phyloP scores from a whole-genome alignment of 257 asterid species.

The Linderniella brevidens region DNA sequence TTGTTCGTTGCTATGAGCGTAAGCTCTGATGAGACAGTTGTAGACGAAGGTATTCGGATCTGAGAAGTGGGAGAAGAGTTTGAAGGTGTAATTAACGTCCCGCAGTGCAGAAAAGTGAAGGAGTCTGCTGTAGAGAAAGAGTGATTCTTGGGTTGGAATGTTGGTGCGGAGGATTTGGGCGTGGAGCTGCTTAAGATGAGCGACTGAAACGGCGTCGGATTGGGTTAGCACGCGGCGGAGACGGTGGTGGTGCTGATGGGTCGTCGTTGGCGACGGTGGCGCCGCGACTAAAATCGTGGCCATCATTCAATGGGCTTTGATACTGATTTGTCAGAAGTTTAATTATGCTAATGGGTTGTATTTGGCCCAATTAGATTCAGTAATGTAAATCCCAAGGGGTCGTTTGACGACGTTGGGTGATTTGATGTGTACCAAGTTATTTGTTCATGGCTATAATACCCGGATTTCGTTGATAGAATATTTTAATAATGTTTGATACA shows the following conservation, averaged over 20 bases:
- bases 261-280: slow-evolving; percentile 14
- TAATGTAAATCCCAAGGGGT: too few relatives aligned
- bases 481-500: too few relatives aligned
- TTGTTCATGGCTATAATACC: too few relatives aligned
- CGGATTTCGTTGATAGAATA: too few relatives aligned
- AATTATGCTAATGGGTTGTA: too few relatives aligned
- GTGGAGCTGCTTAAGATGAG: slow-evolving; percentile 56
- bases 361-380: too few relatives aligned
- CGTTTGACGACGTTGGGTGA: too few relatives aligned
- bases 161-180: slow-evolving; percentile 39
- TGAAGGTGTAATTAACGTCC: slow-evolving; percentile 30
- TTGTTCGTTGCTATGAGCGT: slow-evolving; percentile 32
- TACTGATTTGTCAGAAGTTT: too few relatives aligned
- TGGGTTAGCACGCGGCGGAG: slow-evolving; percentile 27
- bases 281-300: slow-evolving; percentile 18
- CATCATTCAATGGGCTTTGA: slow-evolving; percentile 10
- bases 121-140: slow-evolving; percentile 30
- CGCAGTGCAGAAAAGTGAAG: slow-evolving; percentile 32
- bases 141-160: slow-evolving; percentile 17
- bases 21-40: slow-evolving; percentile 54
- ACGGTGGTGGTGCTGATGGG: slow-evolving; percentile 21
- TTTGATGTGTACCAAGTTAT: too few relatives aligned
- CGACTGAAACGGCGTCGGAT: slow-evolving; percentile 34
- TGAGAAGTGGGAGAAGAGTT: slow-evolving; percentile 26
- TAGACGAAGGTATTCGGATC: slow-evolving; percentile 34